These are phyloP conservation scores for Cenococcum geophilum DNA, from an alignment of 495 filamentous ascomycete genomes.

Conservation along the genomic window DNA sequence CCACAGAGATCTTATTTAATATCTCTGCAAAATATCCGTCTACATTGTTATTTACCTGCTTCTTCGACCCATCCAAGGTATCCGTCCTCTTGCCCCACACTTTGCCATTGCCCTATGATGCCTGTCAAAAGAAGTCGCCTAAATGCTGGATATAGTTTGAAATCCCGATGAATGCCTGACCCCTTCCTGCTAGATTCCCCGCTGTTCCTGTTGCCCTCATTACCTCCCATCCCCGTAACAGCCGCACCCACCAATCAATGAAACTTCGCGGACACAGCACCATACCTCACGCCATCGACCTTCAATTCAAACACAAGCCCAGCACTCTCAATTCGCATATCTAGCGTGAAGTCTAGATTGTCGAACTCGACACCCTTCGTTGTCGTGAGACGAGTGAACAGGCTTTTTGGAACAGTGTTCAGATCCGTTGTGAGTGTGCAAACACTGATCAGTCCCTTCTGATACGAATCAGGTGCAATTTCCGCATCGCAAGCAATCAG, in stretches of 20 bases:
- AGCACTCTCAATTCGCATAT: conserved; percentile 69
- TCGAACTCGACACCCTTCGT: conserved; percentile 69
- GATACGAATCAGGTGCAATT: conserved; percentile 47
- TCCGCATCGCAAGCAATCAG: conserved; percentile 64
- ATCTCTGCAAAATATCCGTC: too few relatives aligned
- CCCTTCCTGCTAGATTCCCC: background rate
- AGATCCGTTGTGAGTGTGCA: conserved; percentile 74
- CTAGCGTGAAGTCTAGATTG: conserved; percentile 67
- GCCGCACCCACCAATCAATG: conserved; percentile 38
- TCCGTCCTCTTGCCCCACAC: too few relatives aligned
- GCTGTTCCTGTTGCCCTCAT: background rate
- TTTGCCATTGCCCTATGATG: too few relatives aligned
- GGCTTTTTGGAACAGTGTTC: conserved; percentile 56
- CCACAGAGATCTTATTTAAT: too few relatives aligned
- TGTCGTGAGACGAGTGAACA: conserved; percentile 62
- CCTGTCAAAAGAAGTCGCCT: background rate
- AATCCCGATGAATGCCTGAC: background rate
- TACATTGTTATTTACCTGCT: too few relatives aligned
- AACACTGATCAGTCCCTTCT: conserved; percentile 51
- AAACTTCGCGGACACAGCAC: conserved; percentile 64
- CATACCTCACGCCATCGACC: conserved; percentile 67
- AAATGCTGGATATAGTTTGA: background rate
- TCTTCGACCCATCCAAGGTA: too few relatives aligned
- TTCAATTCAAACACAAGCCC: conserved; percentile 65
- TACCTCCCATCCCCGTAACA: background rate